Conservation (phyloP, 352 stramenopile species). For the Achlya hypogyna region DNA sequence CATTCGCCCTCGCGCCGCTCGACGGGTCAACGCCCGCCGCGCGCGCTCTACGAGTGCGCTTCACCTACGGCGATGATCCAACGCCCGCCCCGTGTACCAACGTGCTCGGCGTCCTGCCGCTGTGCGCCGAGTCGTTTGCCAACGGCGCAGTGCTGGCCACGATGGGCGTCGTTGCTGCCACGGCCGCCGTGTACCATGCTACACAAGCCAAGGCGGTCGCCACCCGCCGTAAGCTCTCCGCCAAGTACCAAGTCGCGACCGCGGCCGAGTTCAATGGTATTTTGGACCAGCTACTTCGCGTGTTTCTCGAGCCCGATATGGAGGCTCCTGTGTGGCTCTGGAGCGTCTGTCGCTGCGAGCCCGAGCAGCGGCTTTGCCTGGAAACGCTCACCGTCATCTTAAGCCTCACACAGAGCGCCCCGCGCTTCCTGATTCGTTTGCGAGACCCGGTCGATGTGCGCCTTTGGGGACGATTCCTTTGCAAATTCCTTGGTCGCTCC, state of each 20-base stretch:
- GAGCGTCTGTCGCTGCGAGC: background rate
- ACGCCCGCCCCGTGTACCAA: background rate
- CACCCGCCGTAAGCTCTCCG: background rate
- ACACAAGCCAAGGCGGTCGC: background rate
- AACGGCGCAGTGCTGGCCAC: background rate
- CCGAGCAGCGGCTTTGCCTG: background rate
- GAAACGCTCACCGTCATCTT: background rate
- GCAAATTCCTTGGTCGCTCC: background rate
- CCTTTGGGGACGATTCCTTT: background rate
- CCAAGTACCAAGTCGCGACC: background rate
- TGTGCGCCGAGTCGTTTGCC: constrained; percentile 11
- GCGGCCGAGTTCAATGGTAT: constrained; percentile 2
- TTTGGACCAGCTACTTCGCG: background rate
- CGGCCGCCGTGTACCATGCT: background rate
- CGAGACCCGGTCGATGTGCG: background rate
- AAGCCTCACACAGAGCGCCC: background rate
- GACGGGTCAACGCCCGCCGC: background rate
- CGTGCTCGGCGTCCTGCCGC: background rate
- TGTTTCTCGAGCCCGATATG: constrained; percentile 7
- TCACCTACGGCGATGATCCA: background rate
- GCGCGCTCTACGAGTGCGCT: background rate
- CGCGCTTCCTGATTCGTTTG: background rate
- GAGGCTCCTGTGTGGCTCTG: background rate
- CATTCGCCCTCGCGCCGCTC: background rate
- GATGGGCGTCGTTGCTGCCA: background rate